Evolutionary conservation across 2,329 filamentous ascomycete species (phyloP).

Genomic region (Stachybotrys echinatus): DNA sequence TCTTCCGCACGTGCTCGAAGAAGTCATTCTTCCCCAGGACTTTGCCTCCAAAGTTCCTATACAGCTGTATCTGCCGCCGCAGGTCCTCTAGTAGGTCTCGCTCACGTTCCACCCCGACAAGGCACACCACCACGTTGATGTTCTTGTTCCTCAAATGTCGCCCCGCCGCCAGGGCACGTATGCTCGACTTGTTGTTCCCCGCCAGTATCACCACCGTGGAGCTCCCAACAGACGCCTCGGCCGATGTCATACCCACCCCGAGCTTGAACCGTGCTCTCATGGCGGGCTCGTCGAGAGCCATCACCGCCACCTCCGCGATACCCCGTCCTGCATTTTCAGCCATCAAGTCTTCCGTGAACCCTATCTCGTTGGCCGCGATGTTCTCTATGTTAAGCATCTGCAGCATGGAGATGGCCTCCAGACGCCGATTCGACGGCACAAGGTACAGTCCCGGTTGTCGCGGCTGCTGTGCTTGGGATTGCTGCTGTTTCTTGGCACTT

Average conservation of each 20-base stretch:
- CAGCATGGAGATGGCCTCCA: conserved; percentile 63
- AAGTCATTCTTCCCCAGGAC: conserved; percentile 58
- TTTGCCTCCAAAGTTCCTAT: conserved; percentile 75
- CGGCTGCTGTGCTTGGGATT: conserved; percentile 24
- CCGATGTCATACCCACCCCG: conserved; percentile 30
- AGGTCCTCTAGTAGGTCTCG: conserved; percentile 75
- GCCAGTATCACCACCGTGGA: conserved; percentile 69
- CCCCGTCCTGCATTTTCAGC: conserved; percentile 86
- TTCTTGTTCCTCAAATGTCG: conserved; percentile 83
- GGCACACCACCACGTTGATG: conserved; percentile 72
- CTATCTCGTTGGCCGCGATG: conserved; percentile 80
- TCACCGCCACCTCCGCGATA: conserved; percentile 77
- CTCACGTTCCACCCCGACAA: conserved; percentile 81
- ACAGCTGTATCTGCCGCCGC: conserved; percentile 75
- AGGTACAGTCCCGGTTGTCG: conserved; percentile 46
- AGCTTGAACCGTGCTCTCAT: conserved; percentile 47
- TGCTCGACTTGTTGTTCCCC: conserved; percentile 89
- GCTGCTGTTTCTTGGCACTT: conserved; percentile 24
- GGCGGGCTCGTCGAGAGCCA: conserved; percentile 58
- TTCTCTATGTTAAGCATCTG: conserved; percentile 93
- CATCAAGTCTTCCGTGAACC: conserved; percentile 83
- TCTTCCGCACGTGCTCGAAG: conserved; percentile 53
- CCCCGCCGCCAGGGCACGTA: conserved; percentile 77
- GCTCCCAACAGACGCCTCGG: conserved; percentile 21
- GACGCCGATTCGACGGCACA: conserved; percentile 47